These are phyloP conservation scores for Podospora comata DNA, from an alignment of 495 filamentous ascomycete species.

Conservation along the genomic window DNA sequence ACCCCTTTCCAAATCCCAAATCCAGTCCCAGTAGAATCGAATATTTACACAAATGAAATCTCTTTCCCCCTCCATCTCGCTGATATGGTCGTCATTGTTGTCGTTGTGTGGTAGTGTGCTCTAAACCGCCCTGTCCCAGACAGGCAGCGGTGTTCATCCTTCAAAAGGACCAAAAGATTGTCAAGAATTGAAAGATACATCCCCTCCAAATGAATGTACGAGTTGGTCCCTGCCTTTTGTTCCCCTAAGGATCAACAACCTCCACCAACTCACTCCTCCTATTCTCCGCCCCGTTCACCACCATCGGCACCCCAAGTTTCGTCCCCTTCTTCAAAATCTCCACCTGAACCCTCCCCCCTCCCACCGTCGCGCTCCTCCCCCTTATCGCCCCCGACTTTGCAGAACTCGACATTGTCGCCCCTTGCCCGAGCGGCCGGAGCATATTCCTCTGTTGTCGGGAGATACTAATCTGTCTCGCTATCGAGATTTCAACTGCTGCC, in stretches of 20 bases:
- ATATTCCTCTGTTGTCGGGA: slow-evolving; percentile 54
- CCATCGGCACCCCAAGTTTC: slow-evolving; percentile 38
- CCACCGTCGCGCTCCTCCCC: slow-evolving; percentile 6
- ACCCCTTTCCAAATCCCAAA: neutral
- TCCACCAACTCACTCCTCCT: slow-evolving; percentile 47
- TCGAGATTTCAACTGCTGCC: slow-evolving; percentile 53
- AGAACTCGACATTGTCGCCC: slow-evolving; percentile 10
- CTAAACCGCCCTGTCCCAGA: neutral
- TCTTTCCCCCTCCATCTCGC: neutral
- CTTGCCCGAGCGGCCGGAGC: slow-evolving; percentile 33
- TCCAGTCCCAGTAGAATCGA: neutral
- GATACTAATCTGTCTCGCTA: slow-evolving; percentile 58
- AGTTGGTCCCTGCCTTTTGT: neutral
- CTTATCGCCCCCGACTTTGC: neutral
- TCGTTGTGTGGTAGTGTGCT: neutral
- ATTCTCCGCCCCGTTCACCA: slow-evolving; percentile 21
- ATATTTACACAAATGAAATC: neutral
- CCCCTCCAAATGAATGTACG: neutral
- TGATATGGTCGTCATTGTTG: neutral
- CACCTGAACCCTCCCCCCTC: slow-evolving; percentile 9
- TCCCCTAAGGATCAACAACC: slow-evolving; percentile 2
- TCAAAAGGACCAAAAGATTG: neutral
- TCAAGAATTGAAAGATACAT: neutral
- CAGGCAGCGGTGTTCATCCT: neutral
- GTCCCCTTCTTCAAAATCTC: slow-evolving; percentile 29